Evolutionary conservation across 208 protist genomes (phyloP).

Genomic region (Lotmaria passim): DNA sequence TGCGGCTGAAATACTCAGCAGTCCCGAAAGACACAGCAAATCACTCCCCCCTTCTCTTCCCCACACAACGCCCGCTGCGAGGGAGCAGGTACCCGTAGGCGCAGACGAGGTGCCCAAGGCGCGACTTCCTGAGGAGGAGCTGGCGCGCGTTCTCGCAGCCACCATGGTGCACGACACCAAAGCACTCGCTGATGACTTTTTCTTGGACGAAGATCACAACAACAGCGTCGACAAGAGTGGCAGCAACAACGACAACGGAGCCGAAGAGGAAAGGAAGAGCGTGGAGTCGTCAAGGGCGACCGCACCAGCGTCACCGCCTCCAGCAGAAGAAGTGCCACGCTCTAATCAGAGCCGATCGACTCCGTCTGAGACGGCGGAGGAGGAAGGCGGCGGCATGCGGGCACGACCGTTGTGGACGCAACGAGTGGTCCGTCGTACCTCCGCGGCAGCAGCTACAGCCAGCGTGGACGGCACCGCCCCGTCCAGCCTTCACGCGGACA

Average conservation of each 20-base stretch:
- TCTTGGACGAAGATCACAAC: conserved; percentile 4
- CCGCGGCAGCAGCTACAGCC: not conserved
- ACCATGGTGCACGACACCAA: conserved; percentile 28
- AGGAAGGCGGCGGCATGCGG: not conserved
- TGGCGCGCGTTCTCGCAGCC: not conserved
- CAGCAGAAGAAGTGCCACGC: not conserved
- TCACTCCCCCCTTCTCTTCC: no score
- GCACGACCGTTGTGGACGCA: conserved; percentile 21
- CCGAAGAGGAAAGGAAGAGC: not conserved
- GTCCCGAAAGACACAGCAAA: no score
- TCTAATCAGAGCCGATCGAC: no score
- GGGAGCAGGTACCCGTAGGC: no score
- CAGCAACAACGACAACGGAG: not conserved
- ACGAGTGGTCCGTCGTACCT: conserved; percentile 15
- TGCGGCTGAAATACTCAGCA: no score
- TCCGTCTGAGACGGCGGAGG: no score
- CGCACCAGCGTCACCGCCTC: not conserved
- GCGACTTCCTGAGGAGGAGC: conserved; percentile 15
- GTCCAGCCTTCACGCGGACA: conserved; percentile 5
- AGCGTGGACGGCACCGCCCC: not conserved
- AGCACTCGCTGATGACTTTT: conserved; percentile 22
- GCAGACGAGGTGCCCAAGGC: no score
- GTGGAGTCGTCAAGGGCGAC: not conserved
- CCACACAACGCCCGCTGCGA: no score
- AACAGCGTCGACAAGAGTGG: not conserved